Percentiles rank a stretch among this genome's conserved stretches.
Conservation (phyloP, 1,284 basidiomycete genomes). For the Boletus sp. region DNA sequence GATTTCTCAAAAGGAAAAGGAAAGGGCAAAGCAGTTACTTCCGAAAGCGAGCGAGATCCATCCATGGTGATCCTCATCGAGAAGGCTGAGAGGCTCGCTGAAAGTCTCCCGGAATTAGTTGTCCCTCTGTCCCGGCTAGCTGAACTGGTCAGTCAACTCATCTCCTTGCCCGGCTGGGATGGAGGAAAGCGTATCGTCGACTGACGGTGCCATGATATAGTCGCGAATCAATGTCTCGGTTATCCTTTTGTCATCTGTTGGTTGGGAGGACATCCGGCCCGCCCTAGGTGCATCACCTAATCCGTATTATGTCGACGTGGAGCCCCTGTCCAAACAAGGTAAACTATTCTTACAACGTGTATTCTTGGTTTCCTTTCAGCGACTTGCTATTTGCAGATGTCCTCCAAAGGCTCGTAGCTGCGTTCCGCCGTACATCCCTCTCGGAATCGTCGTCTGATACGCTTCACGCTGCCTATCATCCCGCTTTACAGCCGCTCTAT, state of each 20-base stretch:
- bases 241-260: conserved; percentile 62
- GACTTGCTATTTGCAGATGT: conserved; percentile 14
- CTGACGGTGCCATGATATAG: conserved; percentile 28
- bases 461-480: conserved; percentile 43
- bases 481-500: conserved; percentile 56
- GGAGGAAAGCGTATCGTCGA: conserved; percentile 3
- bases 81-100: conserved; percentile 63
- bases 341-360: conserved; percentile 13
- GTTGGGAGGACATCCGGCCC: conserved; percentile 76
- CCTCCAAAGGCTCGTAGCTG: conserved; percentile 32
- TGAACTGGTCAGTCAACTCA: conserved; percentile 61
- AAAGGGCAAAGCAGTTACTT: conserved; percentile 34
- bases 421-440: conserved; percentile 30
- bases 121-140: conserved; percentile 68
- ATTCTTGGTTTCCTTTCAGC: background rate
- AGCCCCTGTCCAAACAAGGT: conserved; percentile 61
- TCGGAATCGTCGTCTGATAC: conserved; percentile 21
- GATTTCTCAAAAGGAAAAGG: conserved; percentile 34
- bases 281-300: conserved; percentile 68
- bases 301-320: conserved; percentile 69
- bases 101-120: conserved; percentile 58
- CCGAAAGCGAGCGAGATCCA: conserved; percentile 23
- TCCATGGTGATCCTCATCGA: conserved; percentile 63
- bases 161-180: no score
- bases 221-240: conserved; percentile 47